Evolutionary conservation across 129 eudicot genomes (phyloP), one percentile per base, ranked within the genome.

Genomic region (Calendula officinalis): DNA sequence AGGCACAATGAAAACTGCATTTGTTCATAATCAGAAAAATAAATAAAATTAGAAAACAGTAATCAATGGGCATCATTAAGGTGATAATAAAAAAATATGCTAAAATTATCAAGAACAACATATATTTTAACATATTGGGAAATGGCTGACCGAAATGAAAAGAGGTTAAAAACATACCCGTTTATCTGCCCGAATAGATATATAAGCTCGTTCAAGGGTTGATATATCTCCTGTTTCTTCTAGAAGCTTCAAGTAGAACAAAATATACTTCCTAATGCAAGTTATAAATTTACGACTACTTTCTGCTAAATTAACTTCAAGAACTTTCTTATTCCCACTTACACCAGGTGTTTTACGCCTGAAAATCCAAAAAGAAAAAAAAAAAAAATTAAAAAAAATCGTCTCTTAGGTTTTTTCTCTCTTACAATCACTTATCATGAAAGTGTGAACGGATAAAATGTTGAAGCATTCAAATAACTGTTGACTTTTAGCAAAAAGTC

Each of bases 251-350:
- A 83, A 60, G 79, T 92, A 92, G 75, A 92, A 83, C 73, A 92
- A 37, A 53, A 92, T 80, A 75, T 92, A 92, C 82, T 92, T 92
- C 82, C 99, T 67, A 54, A 92, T 83, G 82, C 95, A 92, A 64
- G 99, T 92, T 67, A 92, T 92, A 70, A 88, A 92, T 75, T 92
- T 92, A 50, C 99, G 90, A 50, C 95, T 85, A 62, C 96, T 92
- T 83, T 92, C 99, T 56, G 99, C 87, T 49, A 92, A 62, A 76
- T 92, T 85, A 70, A 92, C 99, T 88, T 92, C 99, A 63, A 92
- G 91, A 47, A 57, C 62, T 81, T 68, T 86, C 81, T 75, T 88
- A 80, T 74, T 85, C 45, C 98, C 95, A 58, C 81, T 71, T 38
- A 60, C 66, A 59, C 80, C 80, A 71, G 91, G 89, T 45, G 98